Evolutionary conservation across 148 eudicot genomes (phyloP).

Genomic region (Amaranthus hypochondriacus): DNA sequence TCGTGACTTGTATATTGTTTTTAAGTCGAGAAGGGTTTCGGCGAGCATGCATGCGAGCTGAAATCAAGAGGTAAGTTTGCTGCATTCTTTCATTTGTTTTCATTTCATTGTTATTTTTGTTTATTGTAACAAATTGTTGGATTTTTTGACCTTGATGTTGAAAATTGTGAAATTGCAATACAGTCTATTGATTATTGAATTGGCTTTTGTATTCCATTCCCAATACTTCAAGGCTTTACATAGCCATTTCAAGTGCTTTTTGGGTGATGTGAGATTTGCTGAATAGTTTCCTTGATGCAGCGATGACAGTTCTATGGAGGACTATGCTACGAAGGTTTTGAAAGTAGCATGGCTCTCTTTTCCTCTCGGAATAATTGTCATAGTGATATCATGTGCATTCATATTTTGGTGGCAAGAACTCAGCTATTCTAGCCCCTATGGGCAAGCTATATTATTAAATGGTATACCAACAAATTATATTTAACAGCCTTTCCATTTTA

Average conservation of each 20-base stretch:
- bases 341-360: constrained; percentile 86
- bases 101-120: background rate
- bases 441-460: constrained; percentile 76
- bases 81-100: constrained; percentile 7
- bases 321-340: constrained; percentile 57
- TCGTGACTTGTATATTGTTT: constrained; percentile 79
- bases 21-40: constrained; percentile 97
- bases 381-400: constrained; percentile 48
- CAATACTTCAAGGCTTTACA: background rate
- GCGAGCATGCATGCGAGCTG: constrained; percentile 93
- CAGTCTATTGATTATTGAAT: background rate
- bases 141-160: too few relatives aligned
- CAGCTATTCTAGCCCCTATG: constrained; percentile 71
- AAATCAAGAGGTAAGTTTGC: constrained; percentile 53
- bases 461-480: constrained; percentile 40
- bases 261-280: background rate
- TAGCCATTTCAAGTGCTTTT: constrained; percentile 3
- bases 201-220: background rate
- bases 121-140: too few relatives aligned
- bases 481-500: background rate
- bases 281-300: constrained; percentile 34
- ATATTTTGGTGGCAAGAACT: constrained; percentile 92
- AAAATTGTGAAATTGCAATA: background rate
- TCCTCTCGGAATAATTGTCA: constrained; percentile 70
- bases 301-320: constrained; percentile 51